Conservation (phyloP, 2,329 filamentous ascomycete species). For the Coniochaeta ligniaria region DNA sequence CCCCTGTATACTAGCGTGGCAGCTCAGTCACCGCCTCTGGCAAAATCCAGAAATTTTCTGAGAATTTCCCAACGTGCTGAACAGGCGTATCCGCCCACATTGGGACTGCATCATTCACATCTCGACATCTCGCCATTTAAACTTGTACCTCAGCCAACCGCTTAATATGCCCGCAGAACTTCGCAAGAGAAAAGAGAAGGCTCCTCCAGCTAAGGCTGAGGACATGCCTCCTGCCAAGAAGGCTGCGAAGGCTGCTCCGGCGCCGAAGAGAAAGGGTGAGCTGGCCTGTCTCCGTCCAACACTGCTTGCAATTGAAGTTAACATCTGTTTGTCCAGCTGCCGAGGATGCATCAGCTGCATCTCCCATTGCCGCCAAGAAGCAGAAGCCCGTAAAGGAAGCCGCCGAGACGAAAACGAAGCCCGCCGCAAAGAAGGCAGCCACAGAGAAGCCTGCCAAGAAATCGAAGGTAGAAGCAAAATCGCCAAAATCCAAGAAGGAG, state of each 20-base stretch:
- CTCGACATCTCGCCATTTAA: background rate
- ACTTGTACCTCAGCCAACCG: background rate
- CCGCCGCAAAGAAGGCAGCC: constrained; percentile 3
- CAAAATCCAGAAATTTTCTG: constrained; percentile 17
- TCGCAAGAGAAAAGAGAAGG: constrained; percentile 17
- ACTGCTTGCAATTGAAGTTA: background rate
- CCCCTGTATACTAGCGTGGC: background rate
- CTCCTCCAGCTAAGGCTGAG: background rate
- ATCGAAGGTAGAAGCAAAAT: background rate
- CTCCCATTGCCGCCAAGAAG: constrained; percentile 19
- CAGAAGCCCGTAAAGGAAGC: constrained; percentile 12
- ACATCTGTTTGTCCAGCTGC: constrained; percentile 8
- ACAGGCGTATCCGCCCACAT: background rate
- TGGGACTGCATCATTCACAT: background rate
- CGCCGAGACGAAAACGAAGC: background rate
- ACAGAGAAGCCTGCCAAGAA: constrained; percentile 8
- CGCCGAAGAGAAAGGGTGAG: constrained; percentile 19
- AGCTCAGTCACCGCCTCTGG: constrained; percentile 4
- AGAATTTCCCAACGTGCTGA: constrained; percentile 1
- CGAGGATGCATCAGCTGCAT: constrained; percentile 13
- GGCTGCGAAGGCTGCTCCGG: background rate
- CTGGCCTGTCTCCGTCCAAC: background rate
- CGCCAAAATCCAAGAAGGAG: constrained; percentile 3
- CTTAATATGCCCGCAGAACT: constrained; percentile 17
- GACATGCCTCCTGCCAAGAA: constrained; percentile 9